Evolutionary conservation across 2,329 filamentous ascomycete species (phyloP), one percentile per base, ranked within the genome.

Genomic region (Alternaria atra): DNA sequence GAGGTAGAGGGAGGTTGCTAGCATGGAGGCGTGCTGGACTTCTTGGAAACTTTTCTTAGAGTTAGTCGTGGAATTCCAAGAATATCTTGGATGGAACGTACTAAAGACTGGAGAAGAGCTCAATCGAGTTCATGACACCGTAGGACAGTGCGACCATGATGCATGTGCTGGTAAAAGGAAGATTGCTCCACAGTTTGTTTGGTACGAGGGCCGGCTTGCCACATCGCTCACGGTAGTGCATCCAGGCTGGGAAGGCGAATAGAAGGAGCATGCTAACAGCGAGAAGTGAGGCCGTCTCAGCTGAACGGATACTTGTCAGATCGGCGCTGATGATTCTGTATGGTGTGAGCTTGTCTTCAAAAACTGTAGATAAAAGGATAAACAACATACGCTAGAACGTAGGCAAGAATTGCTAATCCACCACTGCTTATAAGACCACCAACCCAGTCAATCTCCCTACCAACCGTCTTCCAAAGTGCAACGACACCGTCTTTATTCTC

Each of bases 81-180:
- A 15, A 4, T 17, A 5, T 25, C 6, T 15, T 34, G 13, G 10
- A 4, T 25, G 9, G 13, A 29, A n/a, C 84, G 83, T 61, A 71
- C 68, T 78, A 81, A n/a, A 80, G 81, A 12, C 78, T 81, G 4
- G 76, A 76, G 42, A 81, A 74, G 60, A 80, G 73, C 58, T 78
- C 79, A 13, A 76, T 73, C 9, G 75, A 73, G 4, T 77, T 80
- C 6, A 73, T 74, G 1, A 77, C 81, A 35, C 74, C 73, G 51
- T 73, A 76, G 7, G 71, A 72, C 2, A 82, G 61, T 1, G 76
- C 64, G 7, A 81, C 75, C 69, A 70, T 84, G 9, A 83, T 70
- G 68, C 87, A 89, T 5, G 86, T 84, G 23, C 77, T 81, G 0
- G 85, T 81, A 66, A 90, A 90, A 0, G 83, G 74, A 0, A 73